Base-by-base conservation (phyloP, 1,139 yeast genomes). In the Scheffersomyces parashehatae region DNA sequence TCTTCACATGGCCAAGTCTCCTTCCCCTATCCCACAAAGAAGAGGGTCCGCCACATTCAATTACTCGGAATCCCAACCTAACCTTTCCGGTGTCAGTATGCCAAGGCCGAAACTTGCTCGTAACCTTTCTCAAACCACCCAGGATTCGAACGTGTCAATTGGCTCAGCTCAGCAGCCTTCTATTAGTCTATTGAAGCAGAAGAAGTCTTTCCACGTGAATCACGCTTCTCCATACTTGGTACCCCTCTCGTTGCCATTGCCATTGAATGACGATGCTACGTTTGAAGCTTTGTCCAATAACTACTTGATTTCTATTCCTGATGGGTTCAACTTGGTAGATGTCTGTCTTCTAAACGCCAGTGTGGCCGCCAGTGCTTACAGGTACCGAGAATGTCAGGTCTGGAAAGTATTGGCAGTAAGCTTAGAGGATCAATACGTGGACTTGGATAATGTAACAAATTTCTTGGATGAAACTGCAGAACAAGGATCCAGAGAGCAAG, bases 351-450 rank as follows among this genome's bases (percentile, higher is more conserved):
- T 77, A 47, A 87, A 87, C 57, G 80, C 88, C 1, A 66, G 70
- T 29, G 70, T 80, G 3, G 88, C 91, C 1, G 77, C 75, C 0
- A 67, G 73, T 37, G 84, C 75, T 1, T 74, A 75, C 11, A 64
- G 74, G 43, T 71, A 68, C 46, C 65, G 88, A 44, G 85, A 84
- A 40, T 73, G 85, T 40, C 90, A 85, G 57, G 74, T 83, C 0
- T 87, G 95, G 95, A 67, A 75, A 45, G 73, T 84, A n/a, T 64
- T 87, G 3, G 79, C 80, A 2, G 79, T 77, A 13, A 73, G 84
- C 11, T 62, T 85, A 2, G 68, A 70, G 11, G 79, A 81, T 56
- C 81, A 79, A n/a, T 28, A 14, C n/a, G 35, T 31, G 5, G 24
- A 31, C 15, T 14, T 31, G 15, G 35, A 31, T 20, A n/a, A 31